phyloP scores from a whole-genome alignment of 306 rosid genomes.

The Pyrus bretschneideri region DNA sequence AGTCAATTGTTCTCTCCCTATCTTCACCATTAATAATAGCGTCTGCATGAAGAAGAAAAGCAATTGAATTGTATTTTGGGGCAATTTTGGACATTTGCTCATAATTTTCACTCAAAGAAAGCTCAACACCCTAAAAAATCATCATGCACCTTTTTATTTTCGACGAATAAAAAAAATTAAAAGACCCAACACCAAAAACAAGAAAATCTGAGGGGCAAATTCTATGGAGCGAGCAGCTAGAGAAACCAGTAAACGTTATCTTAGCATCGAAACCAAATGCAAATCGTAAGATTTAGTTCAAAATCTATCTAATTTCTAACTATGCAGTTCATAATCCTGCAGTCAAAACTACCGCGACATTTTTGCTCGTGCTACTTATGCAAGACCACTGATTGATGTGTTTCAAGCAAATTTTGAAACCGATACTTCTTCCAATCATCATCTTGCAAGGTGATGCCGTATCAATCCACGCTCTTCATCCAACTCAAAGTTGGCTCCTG shows the following conservation, averaged over 20 bases:
- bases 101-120: no score
- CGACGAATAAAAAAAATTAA: no score
- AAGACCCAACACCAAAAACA: no score
- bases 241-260: not conserved
- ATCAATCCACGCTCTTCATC: slow-evolving; percentile 61
- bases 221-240: not conserved
- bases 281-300: not conserved
- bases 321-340: not conserved
- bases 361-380: not conserved
- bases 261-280: not conserved
- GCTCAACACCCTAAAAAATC: no score
- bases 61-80: no score
- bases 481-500: slow-evolving; percentile 54
- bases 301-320: not conserved
- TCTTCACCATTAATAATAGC: no score
- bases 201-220: not conserved
- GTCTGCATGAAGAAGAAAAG: no score
- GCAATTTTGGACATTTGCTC: no score
- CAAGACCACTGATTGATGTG: not conserved
- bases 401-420: not conserved
- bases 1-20: no score
- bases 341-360: not conserved
- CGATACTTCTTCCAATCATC: slow-evolving; percentile 2
- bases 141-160: no score
- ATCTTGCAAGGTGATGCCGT: slow-evolving; percentile 51